Evolutionary conservation across 202 grass and related monocot genomes (phyloP).

Genomic region (Dendrocalamus latiflorus): DNA sequence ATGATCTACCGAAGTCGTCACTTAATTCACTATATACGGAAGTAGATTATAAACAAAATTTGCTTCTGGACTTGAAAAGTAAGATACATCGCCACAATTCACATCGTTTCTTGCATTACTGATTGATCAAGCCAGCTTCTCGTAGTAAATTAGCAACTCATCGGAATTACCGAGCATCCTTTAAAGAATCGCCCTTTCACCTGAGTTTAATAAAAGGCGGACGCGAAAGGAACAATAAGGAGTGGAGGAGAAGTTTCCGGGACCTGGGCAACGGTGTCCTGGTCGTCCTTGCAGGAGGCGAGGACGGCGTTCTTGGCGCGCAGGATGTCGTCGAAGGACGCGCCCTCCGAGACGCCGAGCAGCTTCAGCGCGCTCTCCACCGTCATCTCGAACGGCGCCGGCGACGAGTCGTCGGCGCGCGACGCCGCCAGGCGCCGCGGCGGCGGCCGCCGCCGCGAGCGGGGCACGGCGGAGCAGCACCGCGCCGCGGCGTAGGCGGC

Average conservation of each 20-base stretch:
- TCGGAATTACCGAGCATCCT: background rate
- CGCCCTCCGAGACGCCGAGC: conserved; percentile 65
- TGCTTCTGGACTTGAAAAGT: background rate
- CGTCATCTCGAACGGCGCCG: too few species aligned
- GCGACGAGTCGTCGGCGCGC: conserved; percentile 62
- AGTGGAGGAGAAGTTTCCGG: background rate
- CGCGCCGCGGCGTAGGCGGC: background rate
- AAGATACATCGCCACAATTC: background rate
- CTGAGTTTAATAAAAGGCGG: background rate
- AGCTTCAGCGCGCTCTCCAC: too few species aligned
- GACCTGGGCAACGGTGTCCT: conserved; percentile 74
- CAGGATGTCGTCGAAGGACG: too few species aligned
- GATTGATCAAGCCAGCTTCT: background rate
- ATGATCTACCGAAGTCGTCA: background rate
- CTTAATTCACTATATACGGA: too few species aligned
- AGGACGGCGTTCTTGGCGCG: conserved; percentile 84
- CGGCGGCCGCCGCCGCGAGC: conserved; percentile 25
- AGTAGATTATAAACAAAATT: conserved; percentile 1
- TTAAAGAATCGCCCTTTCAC: background rate
- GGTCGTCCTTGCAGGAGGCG: conserved; percentile 87
- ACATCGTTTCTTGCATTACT: background rate
- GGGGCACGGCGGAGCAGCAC: conserved; percentile 16
- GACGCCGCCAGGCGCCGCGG: conserved; percentile 38
- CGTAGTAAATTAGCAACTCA: background rate
- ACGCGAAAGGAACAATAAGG: background rate